A percentile compares a stretch with the other conserved stretches of the same genome.
Conservation (phyloP, 208 protist genomes). For the Trypanosoma vivax region DNA sequence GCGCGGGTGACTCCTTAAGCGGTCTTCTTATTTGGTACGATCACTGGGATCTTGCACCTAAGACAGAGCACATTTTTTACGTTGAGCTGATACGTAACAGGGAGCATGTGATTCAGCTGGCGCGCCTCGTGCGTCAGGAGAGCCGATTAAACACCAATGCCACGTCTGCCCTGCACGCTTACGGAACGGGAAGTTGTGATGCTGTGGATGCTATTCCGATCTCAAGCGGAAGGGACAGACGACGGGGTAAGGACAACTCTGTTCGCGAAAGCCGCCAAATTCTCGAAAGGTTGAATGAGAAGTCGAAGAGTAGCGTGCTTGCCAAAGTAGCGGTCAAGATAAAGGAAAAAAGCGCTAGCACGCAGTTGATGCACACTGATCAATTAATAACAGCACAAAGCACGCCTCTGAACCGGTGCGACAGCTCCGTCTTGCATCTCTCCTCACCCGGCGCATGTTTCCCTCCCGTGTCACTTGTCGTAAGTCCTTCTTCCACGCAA, state of each 20-base stretch:
- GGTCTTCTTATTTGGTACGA: conserved; percentile 82
- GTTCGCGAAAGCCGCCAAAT: conserved; percentile 42
- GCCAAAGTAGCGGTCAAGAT: conserved; percentile 22
- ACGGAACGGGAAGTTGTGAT: conserved; percentile 34
- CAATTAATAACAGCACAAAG: too few relatives aligned
- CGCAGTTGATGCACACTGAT: too few relatives aligned
- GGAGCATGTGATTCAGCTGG: conserved; percentile 65
- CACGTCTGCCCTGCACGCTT: conserved; percentile 42
- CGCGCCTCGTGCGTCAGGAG: conserved; percentile 54
- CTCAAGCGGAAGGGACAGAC: too few relatives aligned
- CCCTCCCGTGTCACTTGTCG: too few relatives aligned
- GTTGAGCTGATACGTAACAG: conserved; percentile 79
- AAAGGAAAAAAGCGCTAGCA: conserved; percentile 22
- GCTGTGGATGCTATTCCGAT: conserved; percentile 28
- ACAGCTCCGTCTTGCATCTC: too few relatives aligned
- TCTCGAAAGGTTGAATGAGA: conserved; percentile 28
- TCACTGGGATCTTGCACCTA: conserved; percentile 67
- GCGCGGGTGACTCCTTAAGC: conserved; percentile 42
- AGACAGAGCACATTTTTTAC: conserved; percentile 67
- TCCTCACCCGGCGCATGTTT: too few relatives aligned
- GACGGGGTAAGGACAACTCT: conserved; percentile 21
- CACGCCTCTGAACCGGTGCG: too few relatives aligned
- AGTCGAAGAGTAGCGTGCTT: conserved; percentile 34
- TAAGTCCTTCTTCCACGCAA: too few relatives aligned
- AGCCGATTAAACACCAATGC: conserved; percentile 62